Base-by-base conservation (phyloP, 768 basidiomycete genomes). In the Vararia minispora region DNA sequence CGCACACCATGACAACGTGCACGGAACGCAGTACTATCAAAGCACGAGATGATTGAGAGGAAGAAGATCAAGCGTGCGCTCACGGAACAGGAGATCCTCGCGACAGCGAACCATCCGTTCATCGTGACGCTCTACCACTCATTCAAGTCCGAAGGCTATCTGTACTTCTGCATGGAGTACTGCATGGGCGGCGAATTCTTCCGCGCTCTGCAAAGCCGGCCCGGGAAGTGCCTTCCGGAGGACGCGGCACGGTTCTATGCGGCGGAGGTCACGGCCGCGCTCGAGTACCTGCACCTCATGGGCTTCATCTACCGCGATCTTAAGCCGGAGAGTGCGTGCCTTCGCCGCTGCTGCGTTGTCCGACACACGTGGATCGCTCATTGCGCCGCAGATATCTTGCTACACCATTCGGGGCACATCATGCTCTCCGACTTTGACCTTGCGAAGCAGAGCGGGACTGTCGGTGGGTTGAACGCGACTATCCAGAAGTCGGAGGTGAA, bases 181-280 rank as follows among this genome's bases (percentile, higher is more conserved):
- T 99, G 95, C 64, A 92, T 95, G 76, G 88, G 95, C 25, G 95
- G 95, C 41, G 95, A 99, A 56, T 99, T 99, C 66, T 99, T 99
- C 71, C 82, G 95, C 25, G 92, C 94, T 7, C 65, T 99, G 45
- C 95, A 99, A 59, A 86, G 85, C 33, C 73, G 90, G 44, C 95
- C 94, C 5, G 89, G 87, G n/a, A 98, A 91, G 56, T 97, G 95
- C 61, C 72, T 99, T 20, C 66, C 87, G 38, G 95, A 99, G 63
- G 92, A 98, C 40, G 90, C 84, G 21, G 83, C 92, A 14, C 76
- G 90, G 40, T 98, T 98, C 65, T 99, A 99, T 58, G 94, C 95
- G 42, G 95, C 95, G 47, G 95, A 99, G 66, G 95, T 99, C 23
- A 83, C 86, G 38, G 92, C 94, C 31, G 95, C 95, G 18, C 65